phyloP scores from a whole-genome alignment of 2,329 filamentous ascomycete genomes.

The Colletotrichum sp. region DNA sequence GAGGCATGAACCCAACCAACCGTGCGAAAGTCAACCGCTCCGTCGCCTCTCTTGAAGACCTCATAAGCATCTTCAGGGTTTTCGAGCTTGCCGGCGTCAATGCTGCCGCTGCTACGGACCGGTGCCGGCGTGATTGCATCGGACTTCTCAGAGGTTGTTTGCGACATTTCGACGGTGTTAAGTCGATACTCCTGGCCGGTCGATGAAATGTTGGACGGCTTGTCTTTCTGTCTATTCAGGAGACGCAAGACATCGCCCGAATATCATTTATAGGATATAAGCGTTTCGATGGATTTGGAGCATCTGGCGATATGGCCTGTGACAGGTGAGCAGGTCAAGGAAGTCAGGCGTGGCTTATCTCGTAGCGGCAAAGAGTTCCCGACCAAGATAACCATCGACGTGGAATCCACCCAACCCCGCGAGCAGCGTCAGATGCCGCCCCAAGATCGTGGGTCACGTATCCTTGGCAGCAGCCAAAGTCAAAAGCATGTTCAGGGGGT shows the following conservation, averaged over 20 bases:
- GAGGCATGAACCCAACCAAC: conserved; percentile 53
- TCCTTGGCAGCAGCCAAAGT: background rate
- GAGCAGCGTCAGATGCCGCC: conserved; percentile 16
- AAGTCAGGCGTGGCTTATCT: conserved; percentile 2
- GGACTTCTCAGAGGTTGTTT: conserved; percentile 19
- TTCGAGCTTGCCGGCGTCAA: conserved; percentile 27
- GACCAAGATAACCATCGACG: conserved; percentile 11
- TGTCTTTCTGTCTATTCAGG: background rate
- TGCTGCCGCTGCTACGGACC: conserved; percentile 24
- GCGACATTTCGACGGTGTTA: conserved; percentile 3
- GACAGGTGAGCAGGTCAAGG: background rate
- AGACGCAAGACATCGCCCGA: background rate
- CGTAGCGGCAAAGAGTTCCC: conserved; percentile 1
- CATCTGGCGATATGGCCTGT: background rate
- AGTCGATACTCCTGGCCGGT: background rate
- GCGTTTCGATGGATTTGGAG: background rate
- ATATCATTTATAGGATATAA: conserved; percentile 1
- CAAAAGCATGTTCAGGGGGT: background rate
- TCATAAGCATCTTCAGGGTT: conserved; percentile 37
- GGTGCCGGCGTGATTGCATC: conserved; percentile 26
- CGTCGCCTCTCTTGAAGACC: conserved; percentile 48
- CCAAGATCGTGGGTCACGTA: conserved; percentile 11
- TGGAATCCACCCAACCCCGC: conserved; percentile 4
- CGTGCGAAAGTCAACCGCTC: conserved; percentile 51
- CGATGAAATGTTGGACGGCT: background rate